Base-by-base conservation (phyloP, 75 land plant genomes). In the Larix kaempferi region DNA sequence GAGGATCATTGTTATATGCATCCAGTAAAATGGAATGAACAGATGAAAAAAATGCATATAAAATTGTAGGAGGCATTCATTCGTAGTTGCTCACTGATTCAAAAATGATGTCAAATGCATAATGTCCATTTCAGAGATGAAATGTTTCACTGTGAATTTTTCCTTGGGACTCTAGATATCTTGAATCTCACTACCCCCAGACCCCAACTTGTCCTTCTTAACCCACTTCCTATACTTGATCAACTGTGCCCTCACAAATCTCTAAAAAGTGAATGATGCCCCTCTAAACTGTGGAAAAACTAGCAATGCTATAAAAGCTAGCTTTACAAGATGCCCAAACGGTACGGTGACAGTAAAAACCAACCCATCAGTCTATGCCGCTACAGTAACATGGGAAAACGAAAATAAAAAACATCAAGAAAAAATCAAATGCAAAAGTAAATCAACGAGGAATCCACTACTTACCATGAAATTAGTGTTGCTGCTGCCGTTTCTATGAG, bases 201-300 rank as follows among this genome's bases (percentile, higher is more conserved):
- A 78, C 88, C 87, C 84, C 35, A 84, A 84, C 78, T 87, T 84
- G 15, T 86, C 76, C 21, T 81, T 80, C 13, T 82, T 78, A 15
- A 78, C 86, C 37, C 37, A 35, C 37, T 35, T 2, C 37, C 37
- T 35, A 3, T 35, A 35, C 57, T 86, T 86, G 58, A 86, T 57
- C 66, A 84, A 82, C 21, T 81, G 25, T 52, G 91, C 89, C 54
- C 92, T 86, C 56, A 94, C 88, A 79, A 79, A 87, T 76, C 84
- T 84, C 66, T 91, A 86, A 76, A 91, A 94, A 13, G 91, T 86
- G 78, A 88, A 89, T 25, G 93, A 87, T 77, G 92, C 97, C 39
- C 97, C 97, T 65, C 84, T 89, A 85, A 94, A 94, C 80, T 94
- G 88, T 15, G 97, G 97, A 55, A 94, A 76, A 52, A 94, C 94